Evolutionary conservation across 495 filamentous ascomycete species (phyloP).

Genomic region (Aspergillus mulundensis): DNA sequence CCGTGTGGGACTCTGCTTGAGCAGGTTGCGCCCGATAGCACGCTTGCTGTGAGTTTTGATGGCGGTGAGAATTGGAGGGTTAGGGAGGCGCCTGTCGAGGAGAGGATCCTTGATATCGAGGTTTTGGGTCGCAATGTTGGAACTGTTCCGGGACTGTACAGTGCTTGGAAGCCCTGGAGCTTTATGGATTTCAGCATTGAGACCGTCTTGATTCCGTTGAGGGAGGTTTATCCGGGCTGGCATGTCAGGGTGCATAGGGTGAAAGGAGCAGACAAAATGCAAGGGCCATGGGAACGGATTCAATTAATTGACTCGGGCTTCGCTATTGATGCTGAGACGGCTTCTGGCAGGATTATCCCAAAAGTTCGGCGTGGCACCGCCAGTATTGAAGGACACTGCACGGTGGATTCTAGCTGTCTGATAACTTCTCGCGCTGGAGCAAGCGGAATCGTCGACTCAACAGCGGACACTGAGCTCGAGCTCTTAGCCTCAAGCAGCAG

Average conservation of each 20-base stretch:
- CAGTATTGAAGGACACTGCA: not conserved
- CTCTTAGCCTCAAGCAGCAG: not conserved
- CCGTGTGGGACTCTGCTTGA: slow-evolving; percentile 9
- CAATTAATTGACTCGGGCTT: slow-evolving; percentile 19
- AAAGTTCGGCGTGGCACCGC: not conserved
- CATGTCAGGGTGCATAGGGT: slow-evolving; percentile 15
- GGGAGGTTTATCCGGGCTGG: slow-evolving; percentile 13
- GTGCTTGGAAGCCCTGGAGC: slow-evolving; percentile 18
- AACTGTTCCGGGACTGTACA: not conserved
- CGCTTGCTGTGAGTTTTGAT: slow-evolving; percentile 4
- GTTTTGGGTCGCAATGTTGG: not conserved
- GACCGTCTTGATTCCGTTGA: slow-evolving; percentile 12
- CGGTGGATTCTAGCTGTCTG: not conserved
- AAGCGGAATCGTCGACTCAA: slow-evolving; percentile 10
- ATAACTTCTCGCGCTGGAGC: slow-evolving; percentile 7
- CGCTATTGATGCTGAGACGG: slow-evolving; percentile 10
- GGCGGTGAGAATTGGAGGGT: slow-evolving; percentile 13
- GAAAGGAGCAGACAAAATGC: not conserved
- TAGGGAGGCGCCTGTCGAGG: not conserved
- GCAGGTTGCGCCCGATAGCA: slow-evolving; percentile 18
- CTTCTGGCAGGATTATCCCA: not conserved
- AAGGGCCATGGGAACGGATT: not conserved
- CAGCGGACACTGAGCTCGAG: not conserved
- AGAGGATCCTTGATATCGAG: not conserved
- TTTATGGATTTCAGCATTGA: slow-evolving; percentile 7